phyloP scores from a whole-genome alignment of 768 basidiomycete genomes.

The Phlebiopsis flavidoalba region DNA sequence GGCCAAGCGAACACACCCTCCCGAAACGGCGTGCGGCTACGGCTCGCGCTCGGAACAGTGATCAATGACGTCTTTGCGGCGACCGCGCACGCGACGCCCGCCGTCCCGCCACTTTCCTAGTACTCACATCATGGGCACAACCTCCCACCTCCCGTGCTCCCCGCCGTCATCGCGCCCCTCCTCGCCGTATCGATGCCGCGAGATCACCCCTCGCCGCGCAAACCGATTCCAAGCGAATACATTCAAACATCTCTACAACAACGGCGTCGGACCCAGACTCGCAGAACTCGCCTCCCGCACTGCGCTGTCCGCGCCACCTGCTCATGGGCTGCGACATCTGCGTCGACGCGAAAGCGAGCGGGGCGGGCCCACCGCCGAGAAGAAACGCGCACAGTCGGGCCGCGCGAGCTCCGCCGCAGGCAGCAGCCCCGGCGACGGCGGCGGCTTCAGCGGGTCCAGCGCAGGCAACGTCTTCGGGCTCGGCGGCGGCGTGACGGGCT shows the following conservation, averaged over 20 bases:
- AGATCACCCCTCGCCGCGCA: constrained; percentile 7
- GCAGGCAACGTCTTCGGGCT: constrained; percentile 12
- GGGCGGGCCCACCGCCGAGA: constrained; percentile 16
- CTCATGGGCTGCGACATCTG: constrained; percentile 74
- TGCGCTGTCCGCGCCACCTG: constrained; percentile 70
- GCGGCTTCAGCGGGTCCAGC: background rate
- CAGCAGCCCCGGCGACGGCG: constrained; percentile 20
- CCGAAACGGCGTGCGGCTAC: constrained; percentile 79
- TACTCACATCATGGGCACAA: background rate
- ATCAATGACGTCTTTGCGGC: constrained; percentile 80
- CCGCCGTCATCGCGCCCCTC: constrained; percentile 21
- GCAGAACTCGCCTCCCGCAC: constrained; percentile 54
- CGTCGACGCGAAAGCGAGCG: constrained; percentile 52
- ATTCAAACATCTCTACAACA: constrained; percentile 48
- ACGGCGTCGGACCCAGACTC: constrained; percentile 58
- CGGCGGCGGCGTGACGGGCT: constrained; percentile 59
- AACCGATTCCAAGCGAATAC: constrained; percentile 30
- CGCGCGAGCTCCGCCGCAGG: constrained; percentile 19
- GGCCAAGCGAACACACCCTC: constrained; percentile 51
- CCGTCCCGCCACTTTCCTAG: constrained; percentile 12
- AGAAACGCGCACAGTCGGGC: constrained; percentile 8
- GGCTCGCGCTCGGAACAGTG: constrained; percentile 69
- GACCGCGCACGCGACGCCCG: constrained; percentile 50
- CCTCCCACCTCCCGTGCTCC: constrained; percentile 3
- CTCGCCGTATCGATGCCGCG: constrained; percentile 10